Conservation (phyloP, 1,284 basidiomycete species). For the Sanghuangporus weigelae region DNA sequence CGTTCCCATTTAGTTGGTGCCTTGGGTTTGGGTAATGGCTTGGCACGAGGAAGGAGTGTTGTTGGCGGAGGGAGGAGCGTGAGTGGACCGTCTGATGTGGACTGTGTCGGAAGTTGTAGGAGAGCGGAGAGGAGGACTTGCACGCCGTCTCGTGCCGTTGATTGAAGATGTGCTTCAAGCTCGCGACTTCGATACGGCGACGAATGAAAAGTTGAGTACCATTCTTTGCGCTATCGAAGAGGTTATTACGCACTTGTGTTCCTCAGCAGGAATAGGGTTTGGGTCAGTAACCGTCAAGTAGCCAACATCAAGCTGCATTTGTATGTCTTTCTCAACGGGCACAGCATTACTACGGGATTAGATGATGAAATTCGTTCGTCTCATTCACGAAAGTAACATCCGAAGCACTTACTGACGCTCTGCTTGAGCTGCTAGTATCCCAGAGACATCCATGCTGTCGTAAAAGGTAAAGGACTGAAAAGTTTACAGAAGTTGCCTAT, state of each 20-base stretch:
- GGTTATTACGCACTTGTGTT: constrained; percentile 55
- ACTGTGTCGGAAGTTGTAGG: constrained; percentile 76
- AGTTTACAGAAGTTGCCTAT: background rate
- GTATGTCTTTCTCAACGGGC: constrained; percentile 72
- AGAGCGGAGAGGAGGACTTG: constrained; percentile 74
- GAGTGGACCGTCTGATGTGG: constrained; percentile 80
- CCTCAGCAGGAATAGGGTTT: constrained; percentile 78
- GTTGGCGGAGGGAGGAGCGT: constrained; percentile 76
- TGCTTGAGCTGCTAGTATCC: constrained; percentile 63
- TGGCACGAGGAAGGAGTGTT: constrained; percentile 81
- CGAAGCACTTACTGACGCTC: constrained; percentile 49
- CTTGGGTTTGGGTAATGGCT: constrained; percentile 91
- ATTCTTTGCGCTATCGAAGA: background rate
- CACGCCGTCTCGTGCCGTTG: constrained; percentile 81
- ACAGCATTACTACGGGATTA: constrained; percentile 50
- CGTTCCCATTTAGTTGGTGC: constrained; percentile 95
- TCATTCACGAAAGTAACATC: background rate
- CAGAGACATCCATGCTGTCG: constrained; percentile 71
- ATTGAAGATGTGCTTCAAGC: constrained; percentile 76
- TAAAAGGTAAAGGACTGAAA: background rate
- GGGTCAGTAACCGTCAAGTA: constrained; percentile 84
- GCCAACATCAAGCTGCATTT: constrained; percentile 80
- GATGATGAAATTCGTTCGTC: background rate
- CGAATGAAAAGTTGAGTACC: background rate
- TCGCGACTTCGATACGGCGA: constrained; percentile 45